Evolutionary conservation across 2,329 filamentous ascomycete species (phyloP).

Genomic region (Paramyrothecium roridum): DNA sequence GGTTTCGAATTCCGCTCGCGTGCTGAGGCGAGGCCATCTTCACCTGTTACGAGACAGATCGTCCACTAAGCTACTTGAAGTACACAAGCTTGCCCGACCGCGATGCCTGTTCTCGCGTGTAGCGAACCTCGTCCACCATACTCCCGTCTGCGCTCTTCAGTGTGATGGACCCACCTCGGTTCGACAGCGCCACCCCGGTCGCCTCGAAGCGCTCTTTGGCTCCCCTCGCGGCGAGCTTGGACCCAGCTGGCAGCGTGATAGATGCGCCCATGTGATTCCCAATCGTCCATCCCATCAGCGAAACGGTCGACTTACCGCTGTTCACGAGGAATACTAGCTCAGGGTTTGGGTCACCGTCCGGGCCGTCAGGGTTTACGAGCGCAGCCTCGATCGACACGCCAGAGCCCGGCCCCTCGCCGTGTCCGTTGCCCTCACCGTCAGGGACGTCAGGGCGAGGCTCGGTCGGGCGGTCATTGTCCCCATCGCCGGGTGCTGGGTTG

Average conservation of each 20-base stretch:
- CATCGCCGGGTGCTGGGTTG: background rate
- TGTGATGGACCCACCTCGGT: constrained; percentile 1
- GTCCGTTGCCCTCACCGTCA: background rate
- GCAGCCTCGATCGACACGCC: constrained; percentile 3
- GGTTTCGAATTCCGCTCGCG: background rate
- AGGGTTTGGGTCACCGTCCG: background rate
- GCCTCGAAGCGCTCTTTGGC: background rate
- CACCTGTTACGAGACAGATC: background rate
- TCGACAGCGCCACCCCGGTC: constrained; percentile 1
- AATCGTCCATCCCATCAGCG: constrained; percentile 3
- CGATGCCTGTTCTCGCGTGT: background rate
- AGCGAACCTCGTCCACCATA: constrained; percentile 1
- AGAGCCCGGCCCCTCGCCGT: background rate
- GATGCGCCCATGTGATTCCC: constrained; percentile 1
- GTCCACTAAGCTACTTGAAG: background rate
- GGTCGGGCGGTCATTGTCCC: background rate
- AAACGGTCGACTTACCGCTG: background rate
- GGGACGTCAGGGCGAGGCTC: background rate
- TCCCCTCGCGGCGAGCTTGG: background rate
- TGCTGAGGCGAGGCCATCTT: background rate
- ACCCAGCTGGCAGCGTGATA: background rate
- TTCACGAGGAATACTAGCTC: constrained; percentile 6
- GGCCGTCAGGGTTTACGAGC: constrained; percentile 2
- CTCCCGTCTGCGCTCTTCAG: background rate
- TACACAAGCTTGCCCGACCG: background rate